These are phyloP conservation scores for Rhododendron ovatum DNA, from an alignment of 148 eudicot genomes.

Conservation along the genomic window DNA sequence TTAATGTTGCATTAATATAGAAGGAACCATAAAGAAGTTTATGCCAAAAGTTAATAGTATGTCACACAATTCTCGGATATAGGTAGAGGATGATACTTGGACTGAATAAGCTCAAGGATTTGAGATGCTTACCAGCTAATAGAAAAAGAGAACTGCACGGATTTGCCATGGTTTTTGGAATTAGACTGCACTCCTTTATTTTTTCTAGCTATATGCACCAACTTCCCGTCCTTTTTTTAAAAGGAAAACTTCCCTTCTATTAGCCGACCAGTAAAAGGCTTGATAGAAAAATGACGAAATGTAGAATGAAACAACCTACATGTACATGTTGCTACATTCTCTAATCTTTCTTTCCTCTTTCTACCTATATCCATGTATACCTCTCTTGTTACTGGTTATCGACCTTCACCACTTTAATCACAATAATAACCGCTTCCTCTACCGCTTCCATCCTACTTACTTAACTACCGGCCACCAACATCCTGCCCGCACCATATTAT, in stretches of 20 bases:
- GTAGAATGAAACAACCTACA: neutral
- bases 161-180: neutral
- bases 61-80: neutral
- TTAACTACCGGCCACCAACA: neutral
- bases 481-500: neutral
- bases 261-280: neutral
- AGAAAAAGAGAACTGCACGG: neutral
- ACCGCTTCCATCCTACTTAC: neutral
- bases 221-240: neutral
- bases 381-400: neutral
- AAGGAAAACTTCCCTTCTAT: neutral
- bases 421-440: neutral
- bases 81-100: neutral
- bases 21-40: too few species aligned
- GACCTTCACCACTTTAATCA: neutral
- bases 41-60: neutral
- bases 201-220: neutral
- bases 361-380: neutral
- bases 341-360: neutral
- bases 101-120: neutral
- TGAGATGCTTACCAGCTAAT: neutral
- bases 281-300: neutral
- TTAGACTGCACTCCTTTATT: neutral
- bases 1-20: neutral
- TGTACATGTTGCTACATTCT: neutral